phyloP scores from a whole-genome alignment of 1,284 basidiomycete genomes.

The Chiua sp. region DNA sequence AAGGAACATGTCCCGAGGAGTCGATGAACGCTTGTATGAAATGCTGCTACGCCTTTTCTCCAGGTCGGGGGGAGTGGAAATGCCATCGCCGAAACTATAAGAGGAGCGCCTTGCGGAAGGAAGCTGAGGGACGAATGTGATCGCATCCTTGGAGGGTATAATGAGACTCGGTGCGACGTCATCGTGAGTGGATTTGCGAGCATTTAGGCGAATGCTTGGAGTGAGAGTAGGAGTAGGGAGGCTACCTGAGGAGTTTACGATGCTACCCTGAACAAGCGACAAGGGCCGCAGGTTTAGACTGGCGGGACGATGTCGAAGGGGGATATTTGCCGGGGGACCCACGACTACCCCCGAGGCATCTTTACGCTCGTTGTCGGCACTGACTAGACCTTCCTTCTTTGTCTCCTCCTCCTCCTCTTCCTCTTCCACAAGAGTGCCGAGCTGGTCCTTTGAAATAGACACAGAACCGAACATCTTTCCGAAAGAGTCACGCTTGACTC shows the following conservation, averaged over 20 bases:
- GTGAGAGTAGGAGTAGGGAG: slow-evolving; percentile 62
- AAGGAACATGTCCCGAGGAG: slow-evolving; percentile 46
- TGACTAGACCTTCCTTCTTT: slow-evolving; percentile 53
- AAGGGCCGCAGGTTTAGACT: slow-evolving; percentile 73
- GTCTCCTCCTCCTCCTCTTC: slow-evolving; percentile 81
- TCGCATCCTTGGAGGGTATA: slow-evolving; percentile 13
- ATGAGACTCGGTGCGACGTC: slow-evolving; percentile 33
- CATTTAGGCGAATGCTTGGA: slow-evolving; percentile 46
- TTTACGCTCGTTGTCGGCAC: slow-evolving; percentile 10
- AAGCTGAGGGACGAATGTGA: slow-evolving; percentile 13
- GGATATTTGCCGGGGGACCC: slow-evolving; percentile 36
- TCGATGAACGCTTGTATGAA: slow-evolving; percentile 64
- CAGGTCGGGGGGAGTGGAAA: slow-evolving; percentile 4
- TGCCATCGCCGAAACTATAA: slow-evolving; percentile 17
- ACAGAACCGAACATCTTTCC: slow-evolving; percentile 65
- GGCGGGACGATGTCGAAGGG: slow-evolving; percentile 61
- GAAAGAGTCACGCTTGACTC: slow-evolving; percentile 77
- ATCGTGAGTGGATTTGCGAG: slow-evolving; percentile 50
- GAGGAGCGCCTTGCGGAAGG: slow-evolving; percentile 24
- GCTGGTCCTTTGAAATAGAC: slow-evolving; percentile 70
- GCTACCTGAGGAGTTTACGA: slow-evolving; percentile 42
- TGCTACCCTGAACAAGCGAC: slow-evolving; percentile 60
- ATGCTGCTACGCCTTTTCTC: slow-evolving; percentile 64
- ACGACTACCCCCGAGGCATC: slow-evolving; percentile 10
- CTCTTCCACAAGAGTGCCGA: slow-evolving; percentile 78